These are phyloP conservation scores for Fusarium graminum DNA, from an alignment of 2,329 filamentous ascomycete genomes.

Conservation along the genomic window DNA sequence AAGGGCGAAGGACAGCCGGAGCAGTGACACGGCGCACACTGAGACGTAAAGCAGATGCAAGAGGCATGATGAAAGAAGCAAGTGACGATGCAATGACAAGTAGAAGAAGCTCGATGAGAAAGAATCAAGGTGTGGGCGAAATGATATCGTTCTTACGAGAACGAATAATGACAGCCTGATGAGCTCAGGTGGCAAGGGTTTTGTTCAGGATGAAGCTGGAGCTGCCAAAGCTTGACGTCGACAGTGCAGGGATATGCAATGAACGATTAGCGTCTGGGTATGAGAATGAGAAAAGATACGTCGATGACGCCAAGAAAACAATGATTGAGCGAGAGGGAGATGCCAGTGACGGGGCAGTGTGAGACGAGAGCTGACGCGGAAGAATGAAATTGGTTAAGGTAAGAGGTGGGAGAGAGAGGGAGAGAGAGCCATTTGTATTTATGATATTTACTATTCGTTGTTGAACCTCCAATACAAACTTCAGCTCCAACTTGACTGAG, in stretches of 20 bases:
- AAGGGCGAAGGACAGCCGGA: constrained; percentile 41
- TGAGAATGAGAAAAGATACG: constrained; percentile 40
- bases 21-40: constrained; percentile 47
- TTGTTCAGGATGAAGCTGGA: constrained; percentile 32
- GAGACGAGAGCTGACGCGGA: constrained; percentile 9
- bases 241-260: constrained; percentile 32
- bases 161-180: constrained; percentile 20
- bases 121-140: background rate
- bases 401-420: background rate
- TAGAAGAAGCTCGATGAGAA: background rate
- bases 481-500: background rate
- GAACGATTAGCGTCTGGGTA: constrained; percentile 32
- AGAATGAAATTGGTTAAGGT: background rate
- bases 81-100: constrained; percentile 1
- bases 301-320: constrained; percentile 15
- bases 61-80: constrained; percentile 29
- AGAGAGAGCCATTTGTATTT: constrained; percentile 7
- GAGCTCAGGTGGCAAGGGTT: constrained; percentile 32
- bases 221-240: constrained; percentile 39
- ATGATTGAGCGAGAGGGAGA: constrained; percentile 17
- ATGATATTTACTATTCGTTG: background rate
- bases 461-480: background rate
- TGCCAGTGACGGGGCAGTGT: background rate
- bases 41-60: constrained; percentile 50
- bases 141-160: constrained; percentile 25